A percentile compares a stretch with the other conserved stretches of the same genome.
Evolutionary conservation across 768 basidiomycete genomes (phyloP).

Genomic region (Hemileccinum impolitum): DNA sequence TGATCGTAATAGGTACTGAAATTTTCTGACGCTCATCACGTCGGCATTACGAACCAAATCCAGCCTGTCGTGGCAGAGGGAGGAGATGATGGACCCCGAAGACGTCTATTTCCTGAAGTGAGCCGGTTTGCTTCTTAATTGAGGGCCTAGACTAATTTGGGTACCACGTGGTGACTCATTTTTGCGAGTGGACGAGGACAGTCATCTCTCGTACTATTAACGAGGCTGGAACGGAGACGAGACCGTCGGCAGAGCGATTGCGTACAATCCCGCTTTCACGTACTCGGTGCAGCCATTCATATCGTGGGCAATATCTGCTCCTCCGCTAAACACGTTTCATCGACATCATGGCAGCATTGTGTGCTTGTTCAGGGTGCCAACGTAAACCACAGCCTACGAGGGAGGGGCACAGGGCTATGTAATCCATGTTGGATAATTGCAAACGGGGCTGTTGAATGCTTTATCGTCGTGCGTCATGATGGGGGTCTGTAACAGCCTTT

Average conservation of each 20-base stretch:
- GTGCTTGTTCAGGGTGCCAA: slow-evolving; percentile 27
- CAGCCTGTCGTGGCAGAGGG: slow-evolving; percentile 13
- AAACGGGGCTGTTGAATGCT: slow-evolving; percentile 11
- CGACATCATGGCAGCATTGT: slow-evolving; percentile 18
- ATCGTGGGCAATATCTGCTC: slow-evolving; percentile 13
- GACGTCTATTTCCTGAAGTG: slow-evolving; percentile 7
- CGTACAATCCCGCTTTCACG: slow-evolving; percentile 25
- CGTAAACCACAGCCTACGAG: slow-evolving; percentile 28
- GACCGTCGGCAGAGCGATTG: slow-evolving; percentile 14
- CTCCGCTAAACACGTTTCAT: slow-evolving; percentile 20
- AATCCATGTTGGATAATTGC: slow-evolving; percentile 14
- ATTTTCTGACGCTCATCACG: slow-evolving; percentile 20
- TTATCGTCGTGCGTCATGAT: slow-evolving; percentile 15
- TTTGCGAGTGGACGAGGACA: not conserved
- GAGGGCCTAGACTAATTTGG: not conserved
- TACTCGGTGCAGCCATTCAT: slow-evolving; percentile 22
- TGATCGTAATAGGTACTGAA: slow-evolving; percentile 6
- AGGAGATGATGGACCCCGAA: slow-evolving; percentile 24
- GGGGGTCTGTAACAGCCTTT: slow-evolving; percentile 11
- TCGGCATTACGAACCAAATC: slow-evolving; percentile 11
- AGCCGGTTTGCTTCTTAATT: slow-evolving; percentile 21
- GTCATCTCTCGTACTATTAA: slow-evolving; percentile 6
- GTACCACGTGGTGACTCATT: slow-evolving; percentile 17
- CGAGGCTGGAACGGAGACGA: slow-evolving; percentile 20
- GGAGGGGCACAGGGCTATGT: slow-evolving; percentile 22